Conservation (phyloP, 495 filamentous ascomycete genomes). For the Daldinia concentrica region DNA sequence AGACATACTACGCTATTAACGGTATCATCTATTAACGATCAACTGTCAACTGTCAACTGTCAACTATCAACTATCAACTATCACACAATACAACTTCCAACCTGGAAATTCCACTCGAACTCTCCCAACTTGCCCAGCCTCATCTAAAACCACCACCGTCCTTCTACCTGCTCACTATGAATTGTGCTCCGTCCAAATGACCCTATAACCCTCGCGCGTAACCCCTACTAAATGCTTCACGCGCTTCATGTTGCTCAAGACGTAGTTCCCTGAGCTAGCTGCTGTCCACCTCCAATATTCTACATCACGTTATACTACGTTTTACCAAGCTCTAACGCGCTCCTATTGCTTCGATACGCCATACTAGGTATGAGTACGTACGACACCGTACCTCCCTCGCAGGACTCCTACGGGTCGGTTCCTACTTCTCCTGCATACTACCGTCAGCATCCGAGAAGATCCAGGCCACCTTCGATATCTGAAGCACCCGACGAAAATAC, state of each 20-base stretch:
- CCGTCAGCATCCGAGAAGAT: conserved; percentile 33
- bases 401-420: conserved; percentile 23
- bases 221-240: conserved; percentile 16
- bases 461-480: conserved; percentile 45
- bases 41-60: too few species aligned
- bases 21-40: too few species aligned
- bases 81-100: neutral
- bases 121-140: neutral
- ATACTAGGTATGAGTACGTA: conserved; percentile 30
- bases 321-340: neutral
- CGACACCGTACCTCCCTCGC: conserved; percentile 23
- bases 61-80: neutral
- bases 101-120: conserved; percentile 5
- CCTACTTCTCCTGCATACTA: conserved; percentile 29
- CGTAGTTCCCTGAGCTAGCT: conserved; percentile 16
- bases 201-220: conserved; percentile 4
- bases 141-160: neutral
- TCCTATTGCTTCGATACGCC: conserved; percentile 1
- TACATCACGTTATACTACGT: neutral
- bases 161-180: conserved; percentile 4
- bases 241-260: conserved; percentile 9
- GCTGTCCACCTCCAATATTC: neutral
- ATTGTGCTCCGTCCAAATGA: conserved; percentile 5
- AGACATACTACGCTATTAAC: neutral
- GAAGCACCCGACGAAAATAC: conserved; percentile 58